phyloP scores from a whole-genome alignment of 768 basidiomycete species.

The Tulasnella calospora region DNA sequence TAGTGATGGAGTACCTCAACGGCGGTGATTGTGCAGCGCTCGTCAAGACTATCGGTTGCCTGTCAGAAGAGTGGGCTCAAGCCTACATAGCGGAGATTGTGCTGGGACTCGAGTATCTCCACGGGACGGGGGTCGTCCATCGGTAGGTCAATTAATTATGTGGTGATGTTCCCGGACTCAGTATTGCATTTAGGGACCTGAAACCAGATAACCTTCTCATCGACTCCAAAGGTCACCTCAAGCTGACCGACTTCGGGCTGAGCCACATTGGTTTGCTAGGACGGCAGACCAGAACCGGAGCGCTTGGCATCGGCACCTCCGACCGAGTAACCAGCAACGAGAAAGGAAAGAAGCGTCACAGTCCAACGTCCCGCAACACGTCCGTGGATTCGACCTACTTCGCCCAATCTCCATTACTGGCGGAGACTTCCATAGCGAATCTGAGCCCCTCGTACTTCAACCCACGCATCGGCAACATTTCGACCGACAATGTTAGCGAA shows the following conservation, averaged over 20 bases:
- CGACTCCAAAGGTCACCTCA: conserved; percentile 92
- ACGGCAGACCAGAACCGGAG: conserved; percentile 78
- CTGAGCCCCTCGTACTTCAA: conserved; percentile 71
- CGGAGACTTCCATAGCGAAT: conserved; percentile 49
- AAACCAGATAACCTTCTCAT: conserved; percentile 98
- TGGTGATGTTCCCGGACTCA: conserved; percentile 12
- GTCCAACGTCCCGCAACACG: conserved; percentile 71
- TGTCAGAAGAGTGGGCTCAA: conserved; percentile 95
- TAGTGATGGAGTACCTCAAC: conserved; percentile 99
- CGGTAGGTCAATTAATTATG: conserved; percentile 54
- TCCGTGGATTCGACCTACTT: conserved; percentile 37
- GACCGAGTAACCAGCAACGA: conserved; percentile 92
- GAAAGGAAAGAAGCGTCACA: conserved; percentile 69
- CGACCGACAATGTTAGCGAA: conserved; percentile 79
- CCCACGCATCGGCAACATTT: conserved; percentile 62
- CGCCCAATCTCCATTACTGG: conserved; percentile 59
- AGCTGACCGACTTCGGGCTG: conserved; percentile 95
- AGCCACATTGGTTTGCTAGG: conserved; percentile 97
- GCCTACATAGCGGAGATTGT: conserved; percentile 96
- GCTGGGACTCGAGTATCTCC: conserved; percentile 93
- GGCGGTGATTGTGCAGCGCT: conserved; percentile 97
- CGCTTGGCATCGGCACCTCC: conserved; percentile 32
- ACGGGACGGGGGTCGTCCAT: conserved; percentile 91
- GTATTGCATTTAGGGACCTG: conserved; percentile 62
- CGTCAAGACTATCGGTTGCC: conserved; percentile 87